phyloP scores from a whole-genome alignment of 257 asterid species.

The Nicotiana benthamiana region DNA sequence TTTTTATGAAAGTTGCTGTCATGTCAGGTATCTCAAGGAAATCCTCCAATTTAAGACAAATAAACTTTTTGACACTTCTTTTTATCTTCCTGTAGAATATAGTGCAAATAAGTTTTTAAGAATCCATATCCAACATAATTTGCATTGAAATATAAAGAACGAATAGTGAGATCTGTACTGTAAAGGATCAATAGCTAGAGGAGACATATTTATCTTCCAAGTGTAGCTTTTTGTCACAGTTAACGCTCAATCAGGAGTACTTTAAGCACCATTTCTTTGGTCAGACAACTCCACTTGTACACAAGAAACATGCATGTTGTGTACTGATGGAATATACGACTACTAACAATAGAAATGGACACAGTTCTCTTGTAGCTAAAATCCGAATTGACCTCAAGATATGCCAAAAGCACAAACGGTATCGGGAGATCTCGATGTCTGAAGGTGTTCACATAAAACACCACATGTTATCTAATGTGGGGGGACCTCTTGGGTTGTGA shows the following conservation, averaged over 20 bases:
- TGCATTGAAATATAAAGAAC: not conserved
- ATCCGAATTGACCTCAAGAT: not conserved
- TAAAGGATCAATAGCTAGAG: not conserved
- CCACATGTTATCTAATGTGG: not conserved
- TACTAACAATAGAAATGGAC: not conserved
- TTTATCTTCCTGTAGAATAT: too few species aligned
- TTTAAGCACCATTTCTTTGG: not conserved
- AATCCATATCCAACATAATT: not conserved
- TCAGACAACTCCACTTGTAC: not conserved
- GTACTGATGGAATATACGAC: not conserved
- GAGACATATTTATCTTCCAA: not conserved
- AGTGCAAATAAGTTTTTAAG: not conserved
- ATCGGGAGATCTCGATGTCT: not conserved
- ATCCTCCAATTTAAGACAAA: too few species aligned
- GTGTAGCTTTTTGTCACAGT: not conserved
- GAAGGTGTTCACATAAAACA: not conserved
- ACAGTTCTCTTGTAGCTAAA: not conserved
- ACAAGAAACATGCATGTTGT: not conserved
- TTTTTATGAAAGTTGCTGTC: too few species aligned
- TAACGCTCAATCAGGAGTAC: not conserved
- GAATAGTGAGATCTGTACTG: not conserved
- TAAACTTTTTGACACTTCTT: too few species aligned
- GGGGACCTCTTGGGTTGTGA: not conserved
- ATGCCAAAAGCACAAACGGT: not conserved
- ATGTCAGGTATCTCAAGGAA: too few species aligned